These are phyloP conservation scores for Solanum pinnatisectum DNA, from an alignment of 257 asterid species.

Conservation along the genomic window DNA sequence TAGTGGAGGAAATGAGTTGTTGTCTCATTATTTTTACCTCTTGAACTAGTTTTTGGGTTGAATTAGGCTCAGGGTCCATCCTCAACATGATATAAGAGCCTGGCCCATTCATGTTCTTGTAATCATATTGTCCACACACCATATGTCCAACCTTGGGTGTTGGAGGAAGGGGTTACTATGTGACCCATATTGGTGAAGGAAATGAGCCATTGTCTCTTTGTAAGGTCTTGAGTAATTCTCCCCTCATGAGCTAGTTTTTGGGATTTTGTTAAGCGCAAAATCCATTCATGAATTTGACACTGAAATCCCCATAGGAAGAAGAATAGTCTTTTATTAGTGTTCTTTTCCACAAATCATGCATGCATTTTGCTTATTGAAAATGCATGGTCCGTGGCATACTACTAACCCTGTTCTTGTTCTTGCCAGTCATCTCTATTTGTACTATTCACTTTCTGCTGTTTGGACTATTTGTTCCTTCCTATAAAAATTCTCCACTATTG, in stretches of 20 bases:
- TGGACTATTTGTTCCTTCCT: neutral
- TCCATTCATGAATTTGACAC: neutral
- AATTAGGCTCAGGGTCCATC: neutral
- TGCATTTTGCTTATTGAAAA: neutral
- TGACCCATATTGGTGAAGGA: neutral
- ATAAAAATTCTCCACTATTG: neutral
- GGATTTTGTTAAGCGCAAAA: neutral
- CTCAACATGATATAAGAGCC: neutral
- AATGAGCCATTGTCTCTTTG: neutral
- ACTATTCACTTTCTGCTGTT: neutral
- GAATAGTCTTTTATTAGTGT: neutral
- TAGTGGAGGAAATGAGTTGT: neutral
- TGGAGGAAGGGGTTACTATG: neutral
- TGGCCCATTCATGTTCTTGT: neutral
- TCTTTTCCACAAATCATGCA: neutral
- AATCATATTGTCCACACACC: neutral
- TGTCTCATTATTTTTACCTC: neutral
- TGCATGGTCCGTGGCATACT: neutral
- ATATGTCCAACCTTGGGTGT: neutral
- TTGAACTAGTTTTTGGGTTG: neutral
- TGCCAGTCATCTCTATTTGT: neutral
- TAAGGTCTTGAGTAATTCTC: neutral
- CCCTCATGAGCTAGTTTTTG: neutral
- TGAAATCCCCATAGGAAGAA: neutral
- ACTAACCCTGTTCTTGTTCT: neutral